Conservation (phyloP, 2,329 filamentous ascomycete species). For the Sphaerulina vaccinii region DNA sequence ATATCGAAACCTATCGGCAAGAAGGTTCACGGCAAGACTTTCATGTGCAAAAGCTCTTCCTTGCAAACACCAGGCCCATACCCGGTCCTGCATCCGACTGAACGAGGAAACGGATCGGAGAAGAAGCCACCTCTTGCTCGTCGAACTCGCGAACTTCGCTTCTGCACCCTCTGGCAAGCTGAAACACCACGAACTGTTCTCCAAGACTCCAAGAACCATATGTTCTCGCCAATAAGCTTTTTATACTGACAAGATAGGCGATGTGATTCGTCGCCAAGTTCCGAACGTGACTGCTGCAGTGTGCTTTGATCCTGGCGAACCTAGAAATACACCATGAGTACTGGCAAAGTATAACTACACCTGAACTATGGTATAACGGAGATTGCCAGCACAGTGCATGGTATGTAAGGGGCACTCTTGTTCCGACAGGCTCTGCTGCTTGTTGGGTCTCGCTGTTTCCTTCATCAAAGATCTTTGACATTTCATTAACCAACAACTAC, state of each 20-base stretch:
- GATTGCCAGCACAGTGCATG: background rate
- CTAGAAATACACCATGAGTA: background rate
- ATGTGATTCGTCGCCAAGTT: background rate
- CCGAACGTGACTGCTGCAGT: background rate
- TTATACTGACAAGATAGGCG: background rate
- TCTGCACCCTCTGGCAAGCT: too few relatives aligned
- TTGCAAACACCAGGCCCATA: too few relatives aligned
- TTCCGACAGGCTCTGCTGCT: too few relatives aligned
- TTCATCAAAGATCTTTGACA: background rate
- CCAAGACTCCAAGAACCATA: too few relatives aligned
- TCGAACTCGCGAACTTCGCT: too few relatives aligned
- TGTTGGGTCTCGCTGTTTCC: background rate
- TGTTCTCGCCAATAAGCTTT: background rate
- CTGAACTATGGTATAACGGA: background rate
- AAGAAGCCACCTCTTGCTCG: too few relatives aligned
- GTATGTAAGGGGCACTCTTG: constrained; percentile 2
- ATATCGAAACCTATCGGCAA: too few relatives aligned
- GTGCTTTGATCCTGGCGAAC: constrained; percentile 2
- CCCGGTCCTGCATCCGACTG: too few relatives aligned
- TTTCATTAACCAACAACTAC: background rate
- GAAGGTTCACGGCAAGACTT: too few relatives aligned
- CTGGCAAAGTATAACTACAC: background rate
- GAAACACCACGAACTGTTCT: background rate
- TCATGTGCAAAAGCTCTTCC: too few relatives aligned
- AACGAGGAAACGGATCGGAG: too few relatives aligned